Base-by-base conservation (phyloP, 331 rosid genomes). In the Rhamnella rubrinervis region DNA sequence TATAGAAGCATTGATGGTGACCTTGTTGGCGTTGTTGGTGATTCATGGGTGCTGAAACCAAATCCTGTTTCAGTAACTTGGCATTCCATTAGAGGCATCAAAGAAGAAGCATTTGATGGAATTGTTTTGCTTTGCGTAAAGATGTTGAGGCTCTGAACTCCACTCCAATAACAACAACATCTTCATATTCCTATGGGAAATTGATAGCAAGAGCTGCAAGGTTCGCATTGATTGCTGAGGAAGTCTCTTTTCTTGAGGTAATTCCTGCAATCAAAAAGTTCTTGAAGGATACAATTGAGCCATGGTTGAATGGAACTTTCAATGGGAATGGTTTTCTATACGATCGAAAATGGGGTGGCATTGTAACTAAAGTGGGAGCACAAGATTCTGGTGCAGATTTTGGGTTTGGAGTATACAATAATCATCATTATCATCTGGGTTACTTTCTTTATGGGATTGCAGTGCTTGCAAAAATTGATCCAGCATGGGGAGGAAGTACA, bases 1-100 rank as follows among this genome's bases (percentile, higher is more conserved):
- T 92, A 75, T 58, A 84, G 53, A 66, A 89, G 97, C 69, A 92
- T 92, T 50, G 97, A 92, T 69, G 97, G 97, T 8, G 92, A 85
- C 0, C 96, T 92, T 38, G 83, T 89, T 68, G 97, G 97, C 25
- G 77, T 89, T 72, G 84, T 92, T 65, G 97, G 97, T 17, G 86
- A 82, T 72, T 82, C 90, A 23, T 92, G 96, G 97, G 49, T 67
- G 3, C 46, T 92, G 70, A 89, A 82, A 71, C 56, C 89, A 0
- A 67, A 81, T 8, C 86, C 89, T 21, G 86, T 87, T 84, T 83
- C 92, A 6, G 75, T 92, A 17, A 84, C 96, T 46, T 92, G 96
- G 96, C 90, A 89, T 78, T 89, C 96, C 8, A 78, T 69, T n/a
- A 70, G 70, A 74, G 97, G 97, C 15, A 55, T 92, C 11, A 80